Evolutionary conservation across 257 asterid species (phyloP), one percentile per base, ranked within the genome.

Genomic region (Eustoma russellianum): DNA sequence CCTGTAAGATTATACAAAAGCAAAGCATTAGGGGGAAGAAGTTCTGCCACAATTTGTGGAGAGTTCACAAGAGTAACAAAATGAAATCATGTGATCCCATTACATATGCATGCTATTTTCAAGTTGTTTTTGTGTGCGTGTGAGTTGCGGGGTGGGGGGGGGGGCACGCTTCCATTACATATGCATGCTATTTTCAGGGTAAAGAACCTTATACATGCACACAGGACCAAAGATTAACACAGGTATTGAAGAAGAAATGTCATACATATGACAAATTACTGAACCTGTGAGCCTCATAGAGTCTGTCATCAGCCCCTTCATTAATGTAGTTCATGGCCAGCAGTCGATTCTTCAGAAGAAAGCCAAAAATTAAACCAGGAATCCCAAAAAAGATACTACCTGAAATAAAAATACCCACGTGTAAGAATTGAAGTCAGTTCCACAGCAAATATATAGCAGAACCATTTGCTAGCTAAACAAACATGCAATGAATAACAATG

Each of bases 271-370:
- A 62, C 55, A 11, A 46, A 57, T 58, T 52, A 64, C 41, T 62
- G 60, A 64, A 92, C 99, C 99, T 88, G 95, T 92, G 99, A 70
- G 93, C 94, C 72, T 88, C 88, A 50, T 72, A 79, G 52, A 92
- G 50, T 73, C 74, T 83, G 59, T 83, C 95, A 68, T 92, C 94
- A 48, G 70, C 59, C 61, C 99, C 97, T 66, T 85, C 95, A 63
- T 88, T 75, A 65, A 88, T 88, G 83, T 92, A 92, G 82, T 92
- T 92, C 97, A 92, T 77, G n/a, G 99, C 99, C 65, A 92, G 94
- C 84, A 88, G 71, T 48, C 99, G 97, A 59, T 92, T 92, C 99
- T 92, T 93, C 80, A 77, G 59, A 62, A 69, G 46, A 57, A 50
- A 53, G 59, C 44, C 17, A 18, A 52, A 58, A 50, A 10, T 41